Percentiles rank a stretch among this genome's conserved stretches.
Conservation (phyloP, 768 basidiomycete species). For the Phylloporus rhodoxanthus region DNA sequence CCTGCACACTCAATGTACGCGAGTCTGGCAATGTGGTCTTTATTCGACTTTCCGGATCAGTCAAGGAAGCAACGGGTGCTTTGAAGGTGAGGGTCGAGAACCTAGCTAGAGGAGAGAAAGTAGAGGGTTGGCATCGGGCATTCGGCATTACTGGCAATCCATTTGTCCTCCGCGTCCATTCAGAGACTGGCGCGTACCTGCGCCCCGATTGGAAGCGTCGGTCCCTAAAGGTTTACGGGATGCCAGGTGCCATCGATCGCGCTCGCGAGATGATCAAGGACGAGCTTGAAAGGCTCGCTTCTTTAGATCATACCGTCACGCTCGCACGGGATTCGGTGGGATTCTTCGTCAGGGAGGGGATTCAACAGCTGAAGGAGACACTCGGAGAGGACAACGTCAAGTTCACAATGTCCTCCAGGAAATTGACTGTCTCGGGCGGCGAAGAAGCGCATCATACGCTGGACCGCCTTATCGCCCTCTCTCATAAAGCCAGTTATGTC, state of each 20-base stretch:
- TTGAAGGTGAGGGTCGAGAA: slow-evolving; percentile 58
- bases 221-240: slow-evolving; percentile 44
- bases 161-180: slow-evolving; percentile 34
- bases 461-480: no score
- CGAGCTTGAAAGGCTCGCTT: no score
- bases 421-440: no score
- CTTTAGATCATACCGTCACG: no score
- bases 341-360: no score
- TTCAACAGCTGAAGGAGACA: no score
- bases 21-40: slow-evolving; percentile 25
- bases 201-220: slow-evolving; percentile 42
- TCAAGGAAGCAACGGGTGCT: slow-evolving; percentile 48
- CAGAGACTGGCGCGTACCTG: slow-evolving; percentile 38
- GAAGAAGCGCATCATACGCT: no score
- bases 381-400: no score
- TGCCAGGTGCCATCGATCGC: slow-evolving; percentile 32
- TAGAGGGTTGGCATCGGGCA: slow-evolving; percentile 48
- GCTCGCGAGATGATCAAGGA: slow-evolving; percentile 41
- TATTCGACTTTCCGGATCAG: slow-evolving; percentile 44
- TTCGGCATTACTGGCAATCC: slow-evolving; percentile 26
- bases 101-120: slow-evolving; percentile 44
- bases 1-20: slow-evolving; percentile 31
- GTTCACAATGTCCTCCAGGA: no score
- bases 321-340: no score
- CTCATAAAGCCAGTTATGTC: no score